Evolutionary conservation across 345 rosid genomes (phyloP), one percentile per base, ranked within the genome.

Genomic region (Melaleuca alternifolia): DNA sequence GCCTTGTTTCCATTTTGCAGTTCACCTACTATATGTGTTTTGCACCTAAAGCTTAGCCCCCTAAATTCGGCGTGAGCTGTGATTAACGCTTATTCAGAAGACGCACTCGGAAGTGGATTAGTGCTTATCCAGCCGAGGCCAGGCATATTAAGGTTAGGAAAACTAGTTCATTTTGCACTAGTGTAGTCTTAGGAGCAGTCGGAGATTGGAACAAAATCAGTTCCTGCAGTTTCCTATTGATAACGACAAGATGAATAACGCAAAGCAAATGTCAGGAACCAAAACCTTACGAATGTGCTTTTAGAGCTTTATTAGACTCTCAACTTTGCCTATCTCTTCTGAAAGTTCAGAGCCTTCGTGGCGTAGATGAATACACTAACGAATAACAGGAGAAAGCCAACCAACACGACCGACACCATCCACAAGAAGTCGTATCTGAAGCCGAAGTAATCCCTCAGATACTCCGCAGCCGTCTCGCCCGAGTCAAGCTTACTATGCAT

Each of bases 381-480:
- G 86, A 91, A 91, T 44, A 89, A 18, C 52, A 89, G n/a, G 52
- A 85, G 24, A 84, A 91, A 91, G 21, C 90, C 90, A 7, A 89
- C 13, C 50, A 91, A 84, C 20, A 88, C 91, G 7, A 90, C 54
- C n/a, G 89, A 82, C 21, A 85, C 92, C 52, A 79, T 85, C 90
- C 91, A 87, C 75, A 92, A 54, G 87, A 88, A 87, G 75, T 91
- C 87, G 75, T 90, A 54, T 84, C 89, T 87, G 87, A 91, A 93
- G 41, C 93, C 95, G 71, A 91, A 92, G 82, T 91, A 91, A 84
- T 75, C 61, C 26, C 62, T 86, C 85, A 92, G 84, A 50, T 88
- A 93, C 83, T 92, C 90, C 16, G 86, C 85, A 46, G 90, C 93
- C 18, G 50, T 92, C 76, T 91, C 94, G 28, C 93, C 95, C 0